phyloP scores from a whole-genome alignment of 1,284 basidiomycete genomes.

The Trichosporon sp. region DNA sequence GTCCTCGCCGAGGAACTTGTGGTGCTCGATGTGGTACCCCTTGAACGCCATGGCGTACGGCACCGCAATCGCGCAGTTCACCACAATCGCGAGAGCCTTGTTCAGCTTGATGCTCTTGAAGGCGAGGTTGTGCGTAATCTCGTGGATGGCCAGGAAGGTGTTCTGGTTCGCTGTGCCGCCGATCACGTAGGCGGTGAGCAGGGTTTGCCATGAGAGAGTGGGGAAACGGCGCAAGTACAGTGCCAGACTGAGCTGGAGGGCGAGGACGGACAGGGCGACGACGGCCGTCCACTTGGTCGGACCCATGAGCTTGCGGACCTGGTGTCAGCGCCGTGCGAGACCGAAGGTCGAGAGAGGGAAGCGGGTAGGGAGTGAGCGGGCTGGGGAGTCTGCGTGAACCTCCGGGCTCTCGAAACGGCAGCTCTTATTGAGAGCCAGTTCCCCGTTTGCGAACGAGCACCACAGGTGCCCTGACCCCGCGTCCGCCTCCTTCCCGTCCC shows the following conservation, averaged over 20 bases:
- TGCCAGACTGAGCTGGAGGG: constrained; percentile 72
- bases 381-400: too few species aligned
- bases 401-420: too few species aligned
- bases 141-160: constrained; percentile 94
- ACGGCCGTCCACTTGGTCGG: constrained; percentile 88
- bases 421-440: too few species aligned
- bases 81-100: constrained; percentile 82
- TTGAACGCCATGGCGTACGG: constrained; percentile 97
- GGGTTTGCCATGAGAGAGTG: constrained; percentile 71
- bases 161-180: constrained; percentile 98
- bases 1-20: constrained; percentile 89
- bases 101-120: constrained; percentile 83
- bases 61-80: constrained; percentile 89
- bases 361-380: too few species aligned
- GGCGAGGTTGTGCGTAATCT: constrained; percentile 97
- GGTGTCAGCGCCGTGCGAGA: constrained; percentile 24
- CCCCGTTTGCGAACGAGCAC: too few species aligned
- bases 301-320: constrained; percentile 95
- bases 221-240: constrained; percentile 67
- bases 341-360: too few species aligned
- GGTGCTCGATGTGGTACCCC: constrained; percentile 92
- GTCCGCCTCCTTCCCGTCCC: too few species aligned
- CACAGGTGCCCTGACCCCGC: too few species aligned
- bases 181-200: constrained; percentile 78
- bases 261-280: constrained; percentile 75